A percentile compares a stretch with the other conserved stretches of the same genome.
Evolutionary conservation across 768 basidiomycete species (phyloP).

Genomic region (Termitomyces sp.): DNA sequence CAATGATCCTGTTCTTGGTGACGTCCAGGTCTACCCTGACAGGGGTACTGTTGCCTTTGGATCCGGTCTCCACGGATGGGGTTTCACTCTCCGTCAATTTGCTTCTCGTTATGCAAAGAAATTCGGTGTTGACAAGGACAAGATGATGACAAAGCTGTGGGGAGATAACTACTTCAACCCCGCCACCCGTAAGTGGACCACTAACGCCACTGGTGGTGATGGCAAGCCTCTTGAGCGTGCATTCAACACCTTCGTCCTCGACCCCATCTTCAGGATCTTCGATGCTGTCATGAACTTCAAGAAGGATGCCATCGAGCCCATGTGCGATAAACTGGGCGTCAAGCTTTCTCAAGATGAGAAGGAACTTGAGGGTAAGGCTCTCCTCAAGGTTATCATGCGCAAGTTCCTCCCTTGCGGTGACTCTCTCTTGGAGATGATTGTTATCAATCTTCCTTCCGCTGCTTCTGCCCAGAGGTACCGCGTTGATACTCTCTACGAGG

Average conservation of each 20-base stretch:
- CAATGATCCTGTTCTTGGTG: slow-evolving; percentile 87
- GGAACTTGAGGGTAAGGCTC: slow-evolving; percentile 89
- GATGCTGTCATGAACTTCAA: slow-evolving; percentile 99
- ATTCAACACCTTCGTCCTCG: slow-evolving; percentile 97
- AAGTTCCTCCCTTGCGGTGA: slow-evolving; percentile 99
- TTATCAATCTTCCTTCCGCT: slow-evolving; percentile 97
- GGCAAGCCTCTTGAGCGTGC: slow-evolving; percentile 93
- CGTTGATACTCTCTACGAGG: slow-evolving; percentile 98
- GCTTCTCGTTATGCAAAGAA: slow-evolving; percentile 92
- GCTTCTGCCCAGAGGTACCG: slow-evolving; percentile 95
- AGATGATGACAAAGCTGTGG: slow-evolving; percentile 97
- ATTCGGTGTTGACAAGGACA: slow-evolving; percentile 97
- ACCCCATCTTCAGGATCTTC: slow-evolving; percentile 98
- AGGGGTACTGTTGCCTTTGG: slow-evolving; percentile 97
- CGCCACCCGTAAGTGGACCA: slow-evolving; percentile 92
- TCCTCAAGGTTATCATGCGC: slow-evolving; percentile 97
- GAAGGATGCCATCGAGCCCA: slow-evolving; percentile 75
- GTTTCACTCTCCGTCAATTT: slow-evolving; percentile 97
- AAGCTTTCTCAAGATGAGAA: slow-evolving; percentile 83
- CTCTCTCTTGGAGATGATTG: slow-evolving; percentile 98
- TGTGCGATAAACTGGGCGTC: slow-evolving; percentile 95
- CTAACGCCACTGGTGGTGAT: slow-evolving; percentile 64
- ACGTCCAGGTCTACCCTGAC: slow-evolving; percentile 98
- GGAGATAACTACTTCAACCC: slow-evolving; percentile 99
- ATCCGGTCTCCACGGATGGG: slow-evolving; percentile 99